Conservation (phyloP, 1,284 basidiomycete genomes). For the Cutaneotrichosporon cavernicola region DNA sequence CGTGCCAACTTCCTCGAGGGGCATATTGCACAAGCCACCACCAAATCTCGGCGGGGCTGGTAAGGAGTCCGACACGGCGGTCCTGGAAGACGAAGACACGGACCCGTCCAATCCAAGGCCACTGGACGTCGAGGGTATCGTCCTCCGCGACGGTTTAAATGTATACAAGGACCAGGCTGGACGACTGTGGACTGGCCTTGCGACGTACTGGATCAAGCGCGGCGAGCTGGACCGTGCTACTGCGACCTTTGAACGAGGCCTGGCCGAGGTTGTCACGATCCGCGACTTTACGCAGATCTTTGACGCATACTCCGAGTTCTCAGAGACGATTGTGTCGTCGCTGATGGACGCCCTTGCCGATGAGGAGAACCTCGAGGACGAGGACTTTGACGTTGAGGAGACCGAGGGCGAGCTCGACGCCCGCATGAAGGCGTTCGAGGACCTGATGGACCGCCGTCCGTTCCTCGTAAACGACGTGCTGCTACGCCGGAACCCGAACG, state of each 20-base stretch:
- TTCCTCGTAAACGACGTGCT: slow-evolving; percentile 97
- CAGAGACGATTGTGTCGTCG: slow-evolving; percentile 84
- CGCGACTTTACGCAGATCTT: slow-evolving; percentile 98
- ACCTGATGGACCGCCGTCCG: slow-evolving; percentile 89
- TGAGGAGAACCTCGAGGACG: slow-evolving; percentile 61
- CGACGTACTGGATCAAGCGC: slow-evolving; percentile 98
- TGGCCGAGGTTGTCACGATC: slow-evolving; percentile 82
- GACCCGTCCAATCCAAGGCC: slow-evolving; percentile 70
- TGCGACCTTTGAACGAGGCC: slow-evolving; percentile 82
- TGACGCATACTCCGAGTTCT: slow-evolving; percentile 93
- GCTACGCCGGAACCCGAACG: slow-evolving; percentile 89
- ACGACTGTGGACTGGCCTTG: slow-evolving; percentile 90
- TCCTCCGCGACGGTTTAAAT: slow-evolving; percentile 78
- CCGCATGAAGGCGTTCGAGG: slow-evolving; percentile 91
- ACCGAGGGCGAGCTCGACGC: slow-evolving; percentile 82
- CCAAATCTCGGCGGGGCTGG: slow-evolving; percentile 16
- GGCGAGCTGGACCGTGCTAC: slow-evolving; percentile 89
- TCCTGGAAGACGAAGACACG: slow-evolving; percentile 72
- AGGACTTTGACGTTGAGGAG: slow-evolving; percentile 69
- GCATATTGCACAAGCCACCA: slow-evolving; percentile 34
- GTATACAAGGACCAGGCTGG: slow-evolving; percentile 96
- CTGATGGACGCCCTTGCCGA: slow-evolving; percentile 81
- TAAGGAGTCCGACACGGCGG: slow-evolving; percentile 57
- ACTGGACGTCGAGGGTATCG: slow-evolving; percentile 82
- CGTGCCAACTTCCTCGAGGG: slow-evolving; percentile 55